Percentiles rank a stretch among this genome's conserved stretches.
These are phyloP conservation scores for Xylariales sp. DNA, from an alignment of 2,329 filamentous ascomycete species.

Conservation along the genomic window DNA sequence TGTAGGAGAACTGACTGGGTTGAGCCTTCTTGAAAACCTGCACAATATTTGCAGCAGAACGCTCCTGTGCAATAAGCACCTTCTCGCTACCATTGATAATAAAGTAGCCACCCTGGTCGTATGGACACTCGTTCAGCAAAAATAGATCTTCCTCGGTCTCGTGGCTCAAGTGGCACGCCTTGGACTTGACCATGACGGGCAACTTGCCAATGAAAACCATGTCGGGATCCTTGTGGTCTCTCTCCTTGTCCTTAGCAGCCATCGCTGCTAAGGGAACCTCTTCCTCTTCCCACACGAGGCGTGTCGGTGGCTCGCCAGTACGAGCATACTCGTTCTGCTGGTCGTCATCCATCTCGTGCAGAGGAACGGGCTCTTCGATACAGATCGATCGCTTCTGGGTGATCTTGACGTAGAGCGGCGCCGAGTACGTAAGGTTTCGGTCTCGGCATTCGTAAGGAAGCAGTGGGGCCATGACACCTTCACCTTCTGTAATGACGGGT, in stretches of 20 bases:
- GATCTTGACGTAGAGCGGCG: constrained; percentile 85
- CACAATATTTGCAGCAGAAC: constrained; percentile 96
- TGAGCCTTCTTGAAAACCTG: constrained; percentile 98
- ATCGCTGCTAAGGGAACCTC: constrained; percentile 44
- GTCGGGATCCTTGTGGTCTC: constrained; percentile 55
- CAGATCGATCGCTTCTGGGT: constrained; percentile 80
- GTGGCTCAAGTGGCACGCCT: constrained; percentile 85
- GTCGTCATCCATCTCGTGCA: constrained; percentile 65
- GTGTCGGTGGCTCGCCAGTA: constrained; percentile 55
- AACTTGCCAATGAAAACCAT: constrained; percentile 91
- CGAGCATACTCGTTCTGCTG: constrained; percentile 51
- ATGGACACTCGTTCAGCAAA: constrained; percentile 91
- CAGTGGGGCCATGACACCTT: constrained; percentile 80
- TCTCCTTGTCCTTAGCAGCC: constrained; percentile 49
- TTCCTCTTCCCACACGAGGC: constrained; percentile 58
- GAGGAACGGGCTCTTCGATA: constrained; percentile 65
- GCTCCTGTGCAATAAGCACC: constrained; percentile 95
- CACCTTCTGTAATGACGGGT: constrained; percentile 88
- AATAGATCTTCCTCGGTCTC: constrained; percentile 84
- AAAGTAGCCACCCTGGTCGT: constrained; percentile 97
- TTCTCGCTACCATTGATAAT: constrained; percentile 99
- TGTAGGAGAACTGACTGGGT: constrained; percentile 87
- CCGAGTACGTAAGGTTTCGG: constrained; percentile 92
- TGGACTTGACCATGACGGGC: constrained; percentile 96
- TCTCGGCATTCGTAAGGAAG: constrained; percentile 93